Evolutionary conservation across 208 protist species (phyloP), one percentile per base, ranked within the genome.

Genomic region (Naegleria fowleri): DNA sequence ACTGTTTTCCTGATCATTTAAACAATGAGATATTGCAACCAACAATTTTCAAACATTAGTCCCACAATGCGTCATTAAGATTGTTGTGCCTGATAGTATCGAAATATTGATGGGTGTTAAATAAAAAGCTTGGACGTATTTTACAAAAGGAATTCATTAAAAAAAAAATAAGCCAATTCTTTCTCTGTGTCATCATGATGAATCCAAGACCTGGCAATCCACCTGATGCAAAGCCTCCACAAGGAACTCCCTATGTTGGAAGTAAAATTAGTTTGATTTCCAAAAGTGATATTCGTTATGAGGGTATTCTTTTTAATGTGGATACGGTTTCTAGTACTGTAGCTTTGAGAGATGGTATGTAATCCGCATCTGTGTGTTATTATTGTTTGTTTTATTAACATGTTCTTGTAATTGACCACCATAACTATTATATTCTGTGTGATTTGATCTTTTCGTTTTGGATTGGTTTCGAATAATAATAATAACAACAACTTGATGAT

Each of bases 201-300:
- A 67, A 29, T 29, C 55, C 55, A 67, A 67, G 22, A 29, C 55
- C 55, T 29, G 22, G 22, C 36, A 19, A 19, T 7, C 16, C 67
- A 36, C 16, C 67, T 7, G 43, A 48, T 48, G 43, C 43, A 48
- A 48, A 48, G 43, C 25, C 19, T 36, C 67, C 16, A 79, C 67
- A 79, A 58, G 86, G 43, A 33, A 55, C 89, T 9, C 93, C 93
- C 1, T 95, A 94, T 92, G 86, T 95, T 48, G 94, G 94, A 51
- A 90, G 83, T 25, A 91, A 92, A 52, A 95, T 95, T 91, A 92
- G 92, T 83, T 90, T 95, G 6, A 92, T 95, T 75, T 93, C 92
- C 40, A 95, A 94, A 55, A 88, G 90, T 3, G 92, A 95, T 52
- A 93, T 95, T 75, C 86, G 94, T n/a, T 95, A 95, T 91, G 94